A percentile compares a stretch with the other conserved stretches of the same genome.
Conservation (phyloP, 371 early-diverging fungal species). For the Vairimorpha apis region DNA sequence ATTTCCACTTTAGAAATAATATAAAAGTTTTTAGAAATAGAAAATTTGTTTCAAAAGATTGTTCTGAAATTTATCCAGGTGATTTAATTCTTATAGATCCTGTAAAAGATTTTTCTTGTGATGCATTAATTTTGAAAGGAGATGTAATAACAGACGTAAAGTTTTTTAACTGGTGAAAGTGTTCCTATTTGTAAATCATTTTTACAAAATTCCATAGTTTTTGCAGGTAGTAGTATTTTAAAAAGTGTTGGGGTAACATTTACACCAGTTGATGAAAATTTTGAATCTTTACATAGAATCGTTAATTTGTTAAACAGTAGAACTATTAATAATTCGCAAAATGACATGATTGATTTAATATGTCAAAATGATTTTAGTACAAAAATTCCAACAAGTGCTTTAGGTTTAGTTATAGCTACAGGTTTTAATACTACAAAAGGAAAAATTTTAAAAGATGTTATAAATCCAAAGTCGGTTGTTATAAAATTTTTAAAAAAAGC, state of each 20-base stretch:
- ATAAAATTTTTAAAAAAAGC: constrained; percentile 88
- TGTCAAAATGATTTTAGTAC: constrained; percentile 65
- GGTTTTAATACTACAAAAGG: constrained; percentile 95
- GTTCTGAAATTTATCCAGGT: constrained; percentile 49
- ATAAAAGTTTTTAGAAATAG: constrained; percentile 37
- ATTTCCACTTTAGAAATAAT: constrained; percentile 18
- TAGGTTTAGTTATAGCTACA: constrained; percentile 78
- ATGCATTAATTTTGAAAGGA: constrained; percentile 84
- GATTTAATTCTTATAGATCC: constrained; percentile 52
- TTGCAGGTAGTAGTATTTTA: constrained; percentile 46
- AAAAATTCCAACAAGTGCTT: constrained; percentile 53
- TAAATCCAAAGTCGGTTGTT: constrained; percentile 80
- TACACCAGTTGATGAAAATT: not conserved
- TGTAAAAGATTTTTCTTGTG: constrained; percentile 72
- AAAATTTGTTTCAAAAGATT: constrained; percentile 19
- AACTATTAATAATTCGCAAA: not conserved
- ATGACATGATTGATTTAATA: constrained; percentile 66
- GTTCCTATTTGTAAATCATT: constrained; percentile 73
- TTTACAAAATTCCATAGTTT: constrained; percentile 20
- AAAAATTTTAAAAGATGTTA: constrained; percentile 78
- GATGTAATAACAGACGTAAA: constrained; percentile 93
- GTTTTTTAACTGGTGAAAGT: constrained; percentile 94
- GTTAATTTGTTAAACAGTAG: not conserved
- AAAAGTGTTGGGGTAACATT: constrained; percentile 25
- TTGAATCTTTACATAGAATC: constrained; percentile 21